These are phyloP conservation scores for Pichia nakasei DNA, from an alignment of 805 yeast species.

Conservation along the genomic window DNA sequence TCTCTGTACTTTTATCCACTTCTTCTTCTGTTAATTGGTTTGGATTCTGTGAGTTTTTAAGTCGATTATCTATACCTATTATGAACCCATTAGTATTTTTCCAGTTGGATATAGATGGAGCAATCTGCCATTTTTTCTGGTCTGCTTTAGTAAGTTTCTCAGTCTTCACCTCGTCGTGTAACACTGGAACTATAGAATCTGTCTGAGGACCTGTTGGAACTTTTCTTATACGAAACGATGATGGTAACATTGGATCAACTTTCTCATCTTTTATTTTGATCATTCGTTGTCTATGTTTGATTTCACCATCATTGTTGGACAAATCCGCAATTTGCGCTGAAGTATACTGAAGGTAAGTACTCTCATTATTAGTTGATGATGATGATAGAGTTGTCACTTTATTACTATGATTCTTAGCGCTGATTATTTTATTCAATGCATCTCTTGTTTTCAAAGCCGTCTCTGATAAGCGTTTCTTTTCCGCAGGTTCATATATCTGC, in stretches of 20 bases:
- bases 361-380: constrained; percentile 10
- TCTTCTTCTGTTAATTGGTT: constrained; percentile 18
- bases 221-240: constrained; percentile 62
- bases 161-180: constrained; percentile 45
- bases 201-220: constrained; percentile 64
- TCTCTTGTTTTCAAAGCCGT: constrained; percentile 48
- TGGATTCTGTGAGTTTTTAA: constrained; percentile 39
- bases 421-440: constrained; percentile 45
- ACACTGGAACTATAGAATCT: constrained; percentile 45
- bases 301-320: constrained; percentile 4
- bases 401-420: constrained; percentile 31
- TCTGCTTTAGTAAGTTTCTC: constrained; percentile 61
- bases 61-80: constrained; percentile 68
- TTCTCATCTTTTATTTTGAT: constrained; percentile 60
- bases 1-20: constrained; percentile 35
- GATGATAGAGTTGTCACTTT: constrained; percentile 13
- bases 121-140: constrained; percentile 75
- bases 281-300: constrained; percentile 30
- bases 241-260: constrained; percentile 82
- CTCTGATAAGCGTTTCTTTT: constrained; percentile 1
- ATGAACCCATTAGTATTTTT: constrained; percentile 88
- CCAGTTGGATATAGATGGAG: constrained; percentile 92
- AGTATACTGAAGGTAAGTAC: constrained; percentile 38
- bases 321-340: constrained; percentile 29
- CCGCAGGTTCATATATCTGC: not conserved